A percentile compares a stretch with the other conserved stretches of the same genome.
Conservation (phyloP, 345 rosid genomes). For the Salix dunnii region DNA sequence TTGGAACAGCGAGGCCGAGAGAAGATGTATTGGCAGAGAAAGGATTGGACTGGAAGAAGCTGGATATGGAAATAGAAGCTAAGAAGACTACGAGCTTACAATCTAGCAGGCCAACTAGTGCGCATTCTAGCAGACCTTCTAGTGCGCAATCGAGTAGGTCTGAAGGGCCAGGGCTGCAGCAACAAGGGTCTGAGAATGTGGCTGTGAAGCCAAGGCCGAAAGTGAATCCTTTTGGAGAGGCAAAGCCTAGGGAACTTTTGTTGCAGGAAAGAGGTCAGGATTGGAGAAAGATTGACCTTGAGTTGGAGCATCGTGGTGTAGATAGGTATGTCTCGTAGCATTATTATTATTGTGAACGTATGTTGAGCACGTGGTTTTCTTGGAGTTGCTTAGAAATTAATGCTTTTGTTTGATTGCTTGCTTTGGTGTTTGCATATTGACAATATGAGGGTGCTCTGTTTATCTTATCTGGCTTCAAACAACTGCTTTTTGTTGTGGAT, state of each 20-base stretch:
- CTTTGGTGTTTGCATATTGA: not conserved
- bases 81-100: conserved; percentile 42
- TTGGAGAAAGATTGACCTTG: conserved; percentile 87
- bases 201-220: conserved; percentile 61
- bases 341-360: not conserved
- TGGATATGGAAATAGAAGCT: conserved; percentile 71
- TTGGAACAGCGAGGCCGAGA: conserved; percentile 91
- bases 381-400: not conserved
- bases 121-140: conserved; percentile 90
- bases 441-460: not conserved
- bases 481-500: not conserved
- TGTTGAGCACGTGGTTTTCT: conserved; percentile 2
- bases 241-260: conserved; percentile 92
- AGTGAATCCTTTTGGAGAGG: conserved; percentile 94
- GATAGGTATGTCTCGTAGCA: conserved; percentile 50
- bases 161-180: conserved; percentile 51
- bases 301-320: conserved; percentile 78
- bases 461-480: not conserved
- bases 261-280: conserved; percentile 81
- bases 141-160: conserved; percentile 84
- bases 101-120: conserved; percentile 77
- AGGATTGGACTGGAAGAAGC: conserved; percentile 88
- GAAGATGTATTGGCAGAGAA: conserved; percentile 91
- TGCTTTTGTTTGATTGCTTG: not conserved
- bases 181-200: conserved; percentile 51